phyloP scores from a whole-genome alignment of 441 rosid species.

The Brassica hybrid region DNA sequence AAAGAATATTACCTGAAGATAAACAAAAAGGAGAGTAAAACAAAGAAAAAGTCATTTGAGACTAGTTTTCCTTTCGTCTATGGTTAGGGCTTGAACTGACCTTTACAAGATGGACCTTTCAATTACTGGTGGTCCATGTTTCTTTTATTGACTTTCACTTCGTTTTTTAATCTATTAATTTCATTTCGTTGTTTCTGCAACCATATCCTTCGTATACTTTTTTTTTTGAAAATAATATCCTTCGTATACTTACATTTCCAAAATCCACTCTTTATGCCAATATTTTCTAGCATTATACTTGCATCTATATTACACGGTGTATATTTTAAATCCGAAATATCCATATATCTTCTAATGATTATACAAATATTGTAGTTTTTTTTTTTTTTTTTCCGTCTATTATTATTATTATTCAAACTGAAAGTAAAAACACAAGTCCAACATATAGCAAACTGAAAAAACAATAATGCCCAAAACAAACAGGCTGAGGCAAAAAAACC shows the following conservation, averaged over 20 bases:
- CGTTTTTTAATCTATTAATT: not conserved
- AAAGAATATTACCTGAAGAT: constrained; percentile 15
- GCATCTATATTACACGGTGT: no score
- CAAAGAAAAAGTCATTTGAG: not conserved
- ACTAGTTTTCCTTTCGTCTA: not conserved
- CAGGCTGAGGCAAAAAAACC: no score
- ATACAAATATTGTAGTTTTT: no score
- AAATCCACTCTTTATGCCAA: not conserved
- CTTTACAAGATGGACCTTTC: constrained; percentile 21
- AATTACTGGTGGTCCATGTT: constrained; percentile 24
- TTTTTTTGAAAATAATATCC: no score
- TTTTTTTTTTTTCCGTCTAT: no score
- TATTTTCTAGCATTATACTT: not conserved
- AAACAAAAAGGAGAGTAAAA: not conserved
- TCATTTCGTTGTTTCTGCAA: not conserved
- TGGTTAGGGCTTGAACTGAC: constrained; percentile 37
- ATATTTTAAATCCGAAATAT: not conserved
- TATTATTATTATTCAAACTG: no score
- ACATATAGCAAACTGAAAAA: no score
- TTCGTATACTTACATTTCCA: no score
- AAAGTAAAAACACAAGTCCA: no score
- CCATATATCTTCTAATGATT: no score
- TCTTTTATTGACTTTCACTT: constrained; percentile 17
- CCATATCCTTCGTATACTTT: no score
- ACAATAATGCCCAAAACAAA: no score